These are phyloP conservation scores for Fusarium temperatum DNA, from an alignment of 2,329 filamentous ascomycete species.

Conservation along the genomic window DNA sequence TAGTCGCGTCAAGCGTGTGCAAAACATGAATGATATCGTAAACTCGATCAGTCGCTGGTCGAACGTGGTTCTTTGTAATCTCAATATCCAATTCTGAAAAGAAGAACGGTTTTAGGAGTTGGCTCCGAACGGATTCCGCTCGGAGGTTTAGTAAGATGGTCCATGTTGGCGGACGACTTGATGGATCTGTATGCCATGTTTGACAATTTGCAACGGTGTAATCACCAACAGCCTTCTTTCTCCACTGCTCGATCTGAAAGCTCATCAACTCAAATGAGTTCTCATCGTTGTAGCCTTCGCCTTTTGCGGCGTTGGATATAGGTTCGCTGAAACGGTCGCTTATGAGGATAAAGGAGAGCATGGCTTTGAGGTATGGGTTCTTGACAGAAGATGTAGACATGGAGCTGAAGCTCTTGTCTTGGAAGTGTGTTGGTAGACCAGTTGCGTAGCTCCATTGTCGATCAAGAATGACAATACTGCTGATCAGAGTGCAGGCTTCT, in stretches of 20 bases:
- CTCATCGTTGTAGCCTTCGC: constrained; percentile 36
- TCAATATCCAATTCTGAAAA: constrained; percentile 26
- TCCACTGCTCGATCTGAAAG: constrained; percentile 44
- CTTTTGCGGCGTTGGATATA: constrained; percentile 10
- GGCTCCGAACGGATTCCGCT: constrained; percentile 23
- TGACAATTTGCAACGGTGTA: constrained; percentile 6
- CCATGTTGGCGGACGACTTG: constrained; percentile 20
- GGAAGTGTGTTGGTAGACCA: constrained; percentile 19
- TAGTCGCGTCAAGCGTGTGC: constrained; percentile 1
- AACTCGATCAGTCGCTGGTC: constrained; percentile 15
- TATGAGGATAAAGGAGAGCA: constrained; percentile 27
- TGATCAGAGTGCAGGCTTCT: constrained; percentile 12
- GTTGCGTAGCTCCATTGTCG: constrained; percentile 27
- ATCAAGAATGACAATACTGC: constrained; percentile 18
- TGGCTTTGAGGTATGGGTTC: constrained; percentile 20
- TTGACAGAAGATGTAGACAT: constrained; percentile 23
- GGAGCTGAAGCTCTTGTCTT: constrained; percentile 24
- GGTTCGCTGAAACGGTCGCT: constrained; percentile 26
- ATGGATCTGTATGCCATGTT: constrained; percentile 10
- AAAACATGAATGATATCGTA: constrained; percentile 24
- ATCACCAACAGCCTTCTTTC: constrained; percentile 35
- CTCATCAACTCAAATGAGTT: constrained; percentile 43
- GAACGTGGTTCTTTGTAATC: constrained; percentile 18
- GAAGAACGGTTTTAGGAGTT: constrained; percentile 21
- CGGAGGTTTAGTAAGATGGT: constrained; percentile 20